A percentile compares a stretch with the other conserved stretches of the same genome.
Evolutionary conservation across 371 early-diverging fungal species (phyloP).

Genomic region (Mortierella polycephala): DNA sequence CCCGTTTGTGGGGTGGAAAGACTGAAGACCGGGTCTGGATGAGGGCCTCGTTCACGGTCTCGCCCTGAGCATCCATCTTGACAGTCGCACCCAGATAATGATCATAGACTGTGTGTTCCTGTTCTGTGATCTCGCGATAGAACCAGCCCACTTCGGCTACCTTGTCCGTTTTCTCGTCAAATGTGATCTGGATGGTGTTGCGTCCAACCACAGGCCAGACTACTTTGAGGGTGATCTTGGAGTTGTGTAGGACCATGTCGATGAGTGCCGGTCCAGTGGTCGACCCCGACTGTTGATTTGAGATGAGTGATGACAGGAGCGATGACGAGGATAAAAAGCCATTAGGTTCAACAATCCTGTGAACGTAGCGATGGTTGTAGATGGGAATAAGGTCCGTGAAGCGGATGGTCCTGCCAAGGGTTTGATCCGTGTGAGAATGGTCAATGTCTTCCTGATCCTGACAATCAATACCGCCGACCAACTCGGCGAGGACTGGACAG

Average conservation of each 20-base stretch:
- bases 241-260: conserved; percentile 36
- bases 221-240: conserved; percentile 19
- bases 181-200: conserved; percentile 14
- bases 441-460: conserved; percentile 10
- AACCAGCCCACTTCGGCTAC: conserved; percentile 48
- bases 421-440: not conserved
- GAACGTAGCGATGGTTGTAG: conserved; percentile 34
- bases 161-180: conserved; percentile 35
- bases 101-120: conserved; percentile 26
- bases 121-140: conserved; percentile 46
- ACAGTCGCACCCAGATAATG: conserved; percentile 50
- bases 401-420: conserved; percentile 4
- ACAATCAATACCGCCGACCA: conserved; percentile 41
- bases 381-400: conserved; percentile 26
- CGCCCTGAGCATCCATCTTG: conserved; percentile 32
- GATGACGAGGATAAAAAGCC: conserved; percentile 31
- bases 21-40: conserved; percentile 44
- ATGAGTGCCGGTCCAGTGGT: conserved; percentile 34
- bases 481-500: conserved; percentile 27
- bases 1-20: conserved; percentile 46
- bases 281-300: conserved; percentile 29
- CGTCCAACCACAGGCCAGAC: conserved; percentile 34
- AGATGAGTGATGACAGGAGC: conserved; percentile 21
- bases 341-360: conserved; percentile 21
- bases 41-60: conserved; percentile 34